Evolutionary conservation across 1,284 basidiomycete genomes (phyloP), one percentile per base, ranked within the genome.

Genomic region (Ganoderma multipileum): DNA sequence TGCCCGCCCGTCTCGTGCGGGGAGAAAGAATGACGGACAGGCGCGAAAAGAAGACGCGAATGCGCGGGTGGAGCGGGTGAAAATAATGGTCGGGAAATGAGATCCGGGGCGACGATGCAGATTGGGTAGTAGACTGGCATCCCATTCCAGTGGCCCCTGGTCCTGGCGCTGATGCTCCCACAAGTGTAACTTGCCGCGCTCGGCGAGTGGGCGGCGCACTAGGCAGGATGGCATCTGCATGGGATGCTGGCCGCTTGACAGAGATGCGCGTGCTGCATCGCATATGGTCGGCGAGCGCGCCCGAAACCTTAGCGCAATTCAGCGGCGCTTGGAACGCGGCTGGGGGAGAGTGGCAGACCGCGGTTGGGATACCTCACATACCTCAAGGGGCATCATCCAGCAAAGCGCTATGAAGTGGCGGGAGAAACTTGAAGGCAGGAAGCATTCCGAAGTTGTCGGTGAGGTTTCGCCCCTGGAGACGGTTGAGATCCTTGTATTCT

Each of bases 31-130:
- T 3, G 23, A 11, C 12, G 47, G 63, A 39, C 39, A 23, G 11
- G 6, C 12, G 55, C 36, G 52, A 61, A 64, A 57, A 59, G 59
- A 39, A 36, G 52, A 38, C 26, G 62, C 55, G 52, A 39, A 47
- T 62, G 63, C 50, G 62, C 30, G 36, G 26, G 57, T n/a, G 38
- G 26, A 26, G 44, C 44, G n/a, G 44, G 44, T 11, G n/a, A 47
- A 26, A 26, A 14, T 50, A 30, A 30, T 57, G 39, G 28, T 57
- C 61, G 55, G 39, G 63, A 64, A 61, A 68, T 64, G 64, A 70
- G 67, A 70, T 70, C 68, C 69, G 65, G 71, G 67, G 65, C 64
- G 50, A 67, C 58, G 71, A 68, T 67, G 55, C 33, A 58, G 55
- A 38, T 58, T 58, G 30, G 55, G 55, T 58, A 58, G 55, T 58